Evolutionary conservation across 768 basidiomycete species (phyloP), one percentile per base, ranked within the genome.

Genomic region (Suillus bovinus): DNA sequence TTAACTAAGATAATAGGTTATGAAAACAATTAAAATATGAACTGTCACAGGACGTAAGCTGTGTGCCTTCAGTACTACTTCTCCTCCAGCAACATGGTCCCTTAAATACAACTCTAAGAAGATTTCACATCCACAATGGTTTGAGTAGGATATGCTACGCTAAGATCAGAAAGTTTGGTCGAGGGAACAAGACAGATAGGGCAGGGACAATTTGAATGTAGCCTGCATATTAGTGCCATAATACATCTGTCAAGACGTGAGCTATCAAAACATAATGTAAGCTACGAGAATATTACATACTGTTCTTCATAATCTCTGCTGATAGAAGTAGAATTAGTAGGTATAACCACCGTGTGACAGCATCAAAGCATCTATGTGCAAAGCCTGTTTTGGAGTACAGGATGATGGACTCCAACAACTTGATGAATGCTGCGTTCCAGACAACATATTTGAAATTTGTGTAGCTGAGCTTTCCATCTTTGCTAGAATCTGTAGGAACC

Each of bases 141-240:
- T 46, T 13, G 1, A 46, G 44, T 46, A 46, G 58, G 59, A 60
- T 66, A 68, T 17, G 7, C 46, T 24, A 22, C 47, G 5, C 62
- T 59, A 4, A 73, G 63, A 59, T 74, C 62, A 3, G 62, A 57
- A 5, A 69, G 72, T 10, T 74, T 58, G 0, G 72, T 66, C 1
- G 59, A 57, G 3, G 74, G 74, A 13, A 79, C 73, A 1, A 74
- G 64, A 61, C 78, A 81, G 1, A 77, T 63, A 4, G 77, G 77
- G 60, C 78, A 80, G 3, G 78, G 79, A 62, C 61, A 73, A 1
- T 61, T 49, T 27, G 64, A 66, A 17, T 62, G 60, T 0, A 63
- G 17, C 2, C 78, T 76, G 14, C 71, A 67, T 20, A 74, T 75
- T 1, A 78, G 62, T 2, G 76, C 68, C 75, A 80, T 79, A 4